Percentiles rank a stretch among this genome's conserved stretches.
These are phyloP conservation scores for Solanum clarkiae DNA, from an alignment of 257 asterid genomes.

Conservation along the genomic window DNA sequence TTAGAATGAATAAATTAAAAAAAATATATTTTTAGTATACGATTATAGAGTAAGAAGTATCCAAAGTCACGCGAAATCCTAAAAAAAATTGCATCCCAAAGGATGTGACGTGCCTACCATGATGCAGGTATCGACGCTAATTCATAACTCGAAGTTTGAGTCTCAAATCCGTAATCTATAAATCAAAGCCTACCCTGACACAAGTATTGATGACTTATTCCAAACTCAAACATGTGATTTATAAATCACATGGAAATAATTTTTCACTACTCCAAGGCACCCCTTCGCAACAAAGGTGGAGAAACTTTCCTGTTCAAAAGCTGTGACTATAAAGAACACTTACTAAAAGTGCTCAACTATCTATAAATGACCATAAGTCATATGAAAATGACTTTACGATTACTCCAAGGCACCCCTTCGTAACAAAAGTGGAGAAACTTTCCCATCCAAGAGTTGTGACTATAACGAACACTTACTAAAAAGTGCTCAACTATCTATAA, in stretches of 20 bases:
- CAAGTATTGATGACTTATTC: background rate
- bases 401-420: background rate
- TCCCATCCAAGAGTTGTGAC: background rate
- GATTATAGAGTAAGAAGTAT: too few relatives aligned
- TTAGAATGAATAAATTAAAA: too few relatives aligned
- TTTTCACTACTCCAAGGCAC: background rate
- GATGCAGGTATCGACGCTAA: background rate
- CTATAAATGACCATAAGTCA: background rate
- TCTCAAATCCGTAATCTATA: background rate
- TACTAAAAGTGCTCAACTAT: background rate
- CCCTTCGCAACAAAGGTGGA: background rate
- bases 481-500: background rate
- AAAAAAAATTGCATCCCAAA: too few relatives aligned
- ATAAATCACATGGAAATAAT: background rate
- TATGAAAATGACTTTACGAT: too few relatives aligned
- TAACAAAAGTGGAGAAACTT: background rate
- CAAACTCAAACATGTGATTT: background rate
- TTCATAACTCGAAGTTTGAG: background rate
- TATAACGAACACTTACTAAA: background rate
- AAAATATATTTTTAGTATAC: too few relatives aligned
- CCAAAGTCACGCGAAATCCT: too few relatives aligned
- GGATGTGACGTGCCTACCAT: too few relatives aligned
- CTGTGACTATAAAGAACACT: background rate
- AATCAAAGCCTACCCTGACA: background rate
- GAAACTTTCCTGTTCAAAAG: background rate